phyloP scores from a whole-genome alignment of 345 rosid species.

The Jatropha curcas region DNA sequence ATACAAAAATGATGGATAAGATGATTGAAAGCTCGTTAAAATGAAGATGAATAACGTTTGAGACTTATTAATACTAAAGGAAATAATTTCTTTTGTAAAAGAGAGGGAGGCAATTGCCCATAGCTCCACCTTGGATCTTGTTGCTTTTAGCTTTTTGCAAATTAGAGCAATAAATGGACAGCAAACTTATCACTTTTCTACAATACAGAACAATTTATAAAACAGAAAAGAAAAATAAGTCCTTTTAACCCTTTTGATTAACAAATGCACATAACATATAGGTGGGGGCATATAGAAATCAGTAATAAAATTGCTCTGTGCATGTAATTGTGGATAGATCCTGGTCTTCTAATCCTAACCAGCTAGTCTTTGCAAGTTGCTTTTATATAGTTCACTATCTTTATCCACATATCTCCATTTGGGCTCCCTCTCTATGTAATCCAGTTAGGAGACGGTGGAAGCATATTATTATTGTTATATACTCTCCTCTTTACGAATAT shows the following conservation, averaged over 20 bases:
- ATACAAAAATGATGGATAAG: too few relatives aligned
- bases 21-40: too few relatives aligned
- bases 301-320: background rate
- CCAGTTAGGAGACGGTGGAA: too few relatives aligned
- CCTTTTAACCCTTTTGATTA: background rate
- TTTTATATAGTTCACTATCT: background rate
- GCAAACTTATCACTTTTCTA: slow-evolving; percentile 1
- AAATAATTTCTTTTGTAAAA: too few relatives aligned
- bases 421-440: background rate
- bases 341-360: background rate
- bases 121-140: background rate
- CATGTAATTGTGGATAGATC: background rate
- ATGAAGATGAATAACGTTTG: too few relatives aligned
- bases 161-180: background rate
- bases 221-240: too few relatives aligned
- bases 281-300: background rate
- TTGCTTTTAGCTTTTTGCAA: background rate
- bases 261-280: background rate
- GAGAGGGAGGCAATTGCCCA: too few relatives aligned
- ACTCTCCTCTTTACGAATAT: too few relatives aligned
- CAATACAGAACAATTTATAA: background rate
- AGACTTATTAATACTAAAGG: too few relatives aligned
- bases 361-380: background rate
- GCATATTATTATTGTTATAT: too few relatives aligned
- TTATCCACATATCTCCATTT: background rate